Conservation (phyloP, 2,329 filamentous ascomycete genomes). For the Sclerotinia subarctica region DNA sequence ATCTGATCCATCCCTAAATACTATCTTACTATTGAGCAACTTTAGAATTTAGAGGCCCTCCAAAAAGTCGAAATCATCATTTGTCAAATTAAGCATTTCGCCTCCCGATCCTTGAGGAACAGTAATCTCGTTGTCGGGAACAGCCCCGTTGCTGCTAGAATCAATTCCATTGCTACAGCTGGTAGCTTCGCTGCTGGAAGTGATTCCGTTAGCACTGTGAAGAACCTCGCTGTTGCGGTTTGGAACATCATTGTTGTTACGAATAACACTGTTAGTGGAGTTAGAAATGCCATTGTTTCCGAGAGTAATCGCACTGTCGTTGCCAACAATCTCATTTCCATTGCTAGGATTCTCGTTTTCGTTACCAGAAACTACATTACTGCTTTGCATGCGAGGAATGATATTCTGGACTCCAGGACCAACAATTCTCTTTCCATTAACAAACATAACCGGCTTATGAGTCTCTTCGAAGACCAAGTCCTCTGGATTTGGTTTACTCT, state of each 20-base stretch:
- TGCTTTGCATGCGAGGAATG: background rate
- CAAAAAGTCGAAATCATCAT: constrained; percentile 9
- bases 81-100: background rate
- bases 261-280: background rate
- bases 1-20: background rate
- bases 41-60: background rate
- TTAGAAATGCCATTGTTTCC: background rate
- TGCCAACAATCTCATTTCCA: background rate
- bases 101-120: no score
- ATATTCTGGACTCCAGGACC: background rate
- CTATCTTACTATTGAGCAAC: background rate
- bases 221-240: background rate
- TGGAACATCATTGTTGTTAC: background rate
- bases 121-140: no score
- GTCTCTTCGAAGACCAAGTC: background rate
- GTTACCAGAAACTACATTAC: background rate
- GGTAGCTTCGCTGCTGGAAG: background rate
- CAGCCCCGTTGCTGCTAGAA: background rate
- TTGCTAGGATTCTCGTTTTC: background rate
- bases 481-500: background rate
- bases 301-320: background rate
- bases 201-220: background rate
- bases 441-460: constrained; percentile 3
- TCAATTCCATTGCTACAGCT: background rate
- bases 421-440: constrained; percentile 1